Conservation (phyloP, 805 yeast species). For the Komagataella pseudopastoris region DNA sequence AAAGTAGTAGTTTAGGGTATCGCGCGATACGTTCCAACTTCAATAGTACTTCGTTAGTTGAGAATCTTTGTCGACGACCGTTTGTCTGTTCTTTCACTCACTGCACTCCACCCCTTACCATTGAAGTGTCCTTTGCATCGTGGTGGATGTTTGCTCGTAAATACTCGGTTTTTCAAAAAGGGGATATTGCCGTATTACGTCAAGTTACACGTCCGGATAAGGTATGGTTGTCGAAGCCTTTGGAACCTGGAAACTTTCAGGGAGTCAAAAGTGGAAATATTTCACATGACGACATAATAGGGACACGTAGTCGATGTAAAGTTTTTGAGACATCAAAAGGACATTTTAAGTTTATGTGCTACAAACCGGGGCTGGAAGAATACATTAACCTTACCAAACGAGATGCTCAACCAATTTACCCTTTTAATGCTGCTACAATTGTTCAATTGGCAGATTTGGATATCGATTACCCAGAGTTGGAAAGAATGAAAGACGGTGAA, state of each 20-base stretch:
- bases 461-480: constrained; percentile 22
- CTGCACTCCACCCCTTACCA: too few relatives aligned
- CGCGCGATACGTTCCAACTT: not conserved
- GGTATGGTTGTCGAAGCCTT: constrained; percentile 17
- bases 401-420: constrained; percentile 37
- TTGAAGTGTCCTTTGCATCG: not conserved
- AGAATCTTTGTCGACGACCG: too few relatives aligned
- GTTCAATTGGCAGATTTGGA: constrained; percentile 33
- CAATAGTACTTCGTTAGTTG: too few relatives aligned
- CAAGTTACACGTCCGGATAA: constrained; percentile 14
- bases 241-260: constrained; percentile 9
- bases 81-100: too few relatives aligned
- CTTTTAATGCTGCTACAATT: constrained; percentile 33
- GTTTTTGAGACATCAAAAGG: constrained; percentile 8
- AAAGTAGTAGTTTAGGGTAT: too few relatives aligned
- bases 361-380: constrained; percentile 31
- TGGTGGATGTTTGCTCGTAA: not conserved
- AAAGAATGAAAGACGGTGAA: constrained; percentile 1
- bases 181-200: constrained; percentile 18
- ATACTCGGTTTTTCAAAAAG: constrained; percentile 9
- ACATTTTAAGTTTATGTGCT: constrained; percentile 18
- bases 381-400: constrained; percentile 25
- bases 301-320: constrained; percentile 19
- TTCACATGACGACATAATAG: constrained; percentile 24
- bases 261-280: constrained; percentile 15